These are phyloP conservation scores for Logfia minima DNA, from an alignment of 129 eudicot species.

Conservation along the genomic window DNA sequence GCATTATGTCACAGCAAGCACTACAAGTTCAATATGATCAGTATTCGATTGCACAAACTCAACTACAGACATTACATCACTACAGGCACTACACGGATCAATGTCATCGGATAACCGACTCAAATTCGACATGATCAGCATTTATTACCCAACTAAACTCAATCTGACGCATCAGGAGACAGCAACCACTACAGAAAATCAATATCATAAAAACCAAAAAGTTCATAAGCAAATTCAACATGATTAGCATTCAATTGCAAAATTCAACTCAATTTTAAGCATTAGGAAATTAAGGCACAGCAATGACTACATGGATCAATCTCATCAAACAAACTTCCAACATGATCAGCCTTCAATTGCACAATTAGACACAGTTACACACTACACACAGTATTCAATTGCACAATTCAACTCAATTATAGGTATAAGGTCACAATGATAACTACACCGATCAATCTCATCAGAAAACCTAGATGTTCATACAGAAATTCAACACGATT, in stretches of 20 bases:
- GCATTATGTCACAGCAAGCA: neutral
- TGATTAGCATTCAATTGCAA: neutral
- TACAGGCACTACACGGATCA: neutral
- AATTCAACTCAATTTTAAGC: neutral
- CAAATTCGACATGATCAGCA: neutral
- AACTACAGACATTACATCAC: neutral
- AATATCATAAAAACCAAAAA: neutral
- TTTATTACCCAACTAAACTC: neutral
- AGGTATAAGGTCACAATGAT: neutral
- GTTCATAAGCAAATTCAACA: neutral
- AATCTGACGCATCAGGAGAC: neutral
- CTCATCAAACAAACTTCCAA: slow-evolving; percentile 13
- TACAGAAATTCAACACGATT: neutral
- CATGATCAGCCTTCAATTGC: slow-evolving; percentile 8
- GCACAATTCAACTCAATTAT: neutral
- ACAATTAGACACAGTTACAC: neutral
- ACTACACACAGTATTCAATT: neutral
- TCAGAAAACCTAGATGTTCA: neutral
- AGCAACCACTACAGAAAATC: neutral
- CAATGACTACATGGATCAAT: slow-evolving; percentile 17
- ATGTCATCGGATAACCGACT: neutral
- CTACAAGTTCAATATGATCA: neutral
- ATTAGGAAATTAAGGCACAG: neutral
- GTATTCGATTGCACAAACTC: neutral
- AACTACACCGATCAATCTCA: neutral